phyloP scores from a whole-genome alignment of 805 yeast genomes.

The Saccharomyces kudriavzevii region DNA sequence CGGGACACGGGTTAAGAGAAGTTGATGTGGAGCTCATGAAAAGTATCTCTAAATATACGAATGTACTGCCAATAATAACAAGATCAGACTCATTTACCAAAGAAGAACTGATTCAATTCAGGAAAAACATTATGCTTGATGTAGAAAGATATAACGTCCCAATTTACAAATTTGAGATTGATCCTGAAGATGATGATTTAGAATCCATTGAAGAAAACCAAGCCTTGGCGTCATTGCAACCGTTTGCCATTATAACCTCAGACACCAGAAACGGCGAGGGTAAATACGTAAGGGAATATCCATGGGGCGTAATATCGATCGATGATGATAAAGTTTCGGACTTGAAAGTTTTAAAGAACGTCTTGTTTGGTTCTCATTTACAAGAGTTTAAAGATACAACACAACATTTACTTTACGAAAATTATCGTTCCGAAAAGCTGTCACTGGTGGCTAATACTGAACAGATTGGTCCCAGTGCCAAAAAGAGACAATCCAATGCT shows the following conservation, averaged over 20 bases:
- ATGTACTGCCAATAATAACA: slow-evolving; percentile 62
- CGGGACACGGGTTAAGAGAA: slow-evolving; percentile 74
- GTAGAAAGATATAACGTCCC: slow-evolving; percentile 65
- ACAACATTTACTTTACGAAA: slow-evolving; percentile 66
- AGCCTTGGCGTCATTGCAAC: slow-evolving; percentile 55
- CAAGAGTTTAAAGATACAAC: slow-evolving; percentile 77
- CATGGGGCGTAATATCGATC: slow-evolving; percentile 62
- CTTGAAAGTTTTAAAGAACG: slow-evolving; percentile 52
- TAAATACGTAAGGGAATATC: slow-evolving; percentile 57
- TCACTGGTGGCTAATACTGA: slow-evolving; percentile 42
- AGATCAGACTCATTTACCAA: slow-evolving; percentile 66
- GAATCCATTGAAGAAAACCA: slow-evolving; percentile 66
- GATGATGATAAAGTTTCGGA: slow-evolving; percentile 46
- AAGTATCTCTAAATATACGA: slow-evolving; percentile 59
- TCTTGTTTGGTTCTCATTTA: slow-evolving; percentile 73
- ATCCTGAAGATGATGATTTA: slow-evolving; percentile 62
- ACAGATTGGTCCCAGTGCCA: slow-evolving; percentile 5
- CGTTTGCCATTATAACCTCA: slow-evolving; percentile 65
- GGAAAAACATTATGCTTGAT: slow-evolving; percentile 51
- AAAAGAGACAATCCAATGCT: slow-evolving; percentile 25
- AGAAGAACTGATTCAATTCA: slow-evolving; percentile 50
- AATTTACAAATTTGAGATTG: slow-evolving; percentile 60
- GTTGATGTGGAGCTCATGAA: slow-evolving; percentile 68
- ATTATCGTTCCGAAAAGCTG: slow-evolving; percentile 70
- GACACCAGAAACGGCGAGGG: slow-evolving; percentile 53